These are phyloP conservation scores for Nigrograna mackinnonii DNA, from an alignment of 2,329 filamentous ascomycete genomes.

Conservation along the genomic window DNA sequence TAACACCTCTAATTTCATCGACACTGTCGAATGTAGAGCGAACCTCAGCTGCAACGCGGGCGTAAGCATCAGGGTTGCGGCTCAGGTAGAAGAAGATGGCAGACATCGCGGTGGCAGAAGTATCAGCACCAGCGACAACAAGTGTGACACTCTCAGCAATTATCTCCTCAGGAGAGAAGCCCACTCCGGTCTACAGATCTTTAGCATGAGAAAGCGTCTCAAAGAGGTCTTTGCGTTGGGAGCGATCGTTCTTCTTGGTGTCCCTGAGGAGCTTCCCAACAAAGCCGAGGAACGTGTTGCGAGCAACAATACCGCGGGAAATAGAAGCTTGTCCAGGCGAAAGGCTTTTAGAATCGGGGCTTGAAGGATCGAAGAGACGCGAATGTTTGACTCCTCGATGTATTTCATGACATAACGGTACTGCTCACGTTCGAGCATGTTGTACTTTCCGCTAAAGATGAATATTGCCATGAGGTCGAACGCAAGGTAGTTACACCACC, in stretches of 20 bases:
- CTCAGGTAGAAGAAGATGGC: constrained; percentile 15
- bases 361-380: constrained; percentile 33
- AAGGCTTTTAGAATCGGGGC: constrained; percentile 21
- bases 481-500: constrained; percentile 42
- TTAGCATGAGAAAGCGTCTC: constrained; percentile 44
- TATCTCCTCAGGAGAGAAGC: constrained; percentile 31
- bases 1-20: not conserved
- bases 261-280: constrained; percentile 14
- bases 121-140: constrained; percentile 42
- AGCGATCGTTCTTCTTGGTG: constrained; percentile 10
- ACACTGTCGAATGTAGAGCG: constrained; percentile 6
- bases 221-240: constrained; percentile 39
- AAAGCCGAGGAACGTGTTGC: constrained; percentile 19
- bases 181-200: constrained; percentile 42
- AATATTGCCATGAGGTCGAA: constrained; percentile 52
- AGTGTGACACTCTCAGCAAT: constrained; percentile 46
- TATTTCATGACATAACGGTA: constrained; percentile 38
- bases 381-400: constrained; percentile 40
- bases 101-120: constrained; percentile 7
- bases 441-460: constrained; percentile 37
- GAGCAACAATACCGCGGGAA: constrained; percentile 29
- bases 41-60: constrained; percentile 12
- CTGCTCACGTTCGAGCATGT: constrained; percentile 31
- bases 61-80: constrained; percentile 2
- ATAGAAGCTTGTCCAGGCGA: constrained; percentile 35